Evolutionary conservation across 2,329 filamentous ascomycete species (phyloP).

Genomic region (Diaporthe ilicicola): DNA sequence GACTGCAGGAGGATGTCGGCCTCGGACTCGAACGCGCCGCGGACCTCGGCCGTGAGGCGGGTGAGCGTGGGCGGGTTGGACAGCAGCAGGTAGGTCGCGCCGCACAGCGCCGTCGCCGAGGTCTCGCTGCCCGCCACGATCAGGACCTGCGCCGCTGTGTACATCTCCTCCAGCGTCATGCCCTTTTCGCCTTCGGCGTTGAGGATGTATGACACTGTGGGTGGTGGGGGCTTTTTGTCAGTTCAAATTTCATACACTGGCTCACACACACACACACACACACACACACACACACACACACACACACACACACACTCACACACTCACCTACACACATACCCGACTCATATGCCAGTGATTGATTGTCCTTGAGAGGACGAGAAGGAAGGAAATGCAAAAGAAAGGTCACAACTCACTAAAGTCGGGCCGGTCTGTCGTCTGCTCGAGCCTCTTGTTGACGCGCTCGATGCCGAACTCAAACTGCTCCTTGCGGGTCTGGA

Average conservation of each 20-base stretch:
- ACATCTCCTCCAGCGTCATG: conserved; percentile 35
- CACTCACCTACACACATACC: too few species aligned
- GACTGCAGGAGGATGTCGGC: conserved; percentile 44
- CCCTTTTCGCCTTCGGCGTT: conserved; percentile 23
- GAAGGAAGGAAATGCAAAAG: too few species aligned
- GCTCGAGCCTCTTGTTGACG: conserved; percentile 22
- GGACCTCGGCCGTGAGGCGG: conserved; percentile 42
- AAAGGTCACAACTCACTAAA: conserved; percentile 26
- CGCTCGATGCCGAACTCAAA: conserved; percentile 19
- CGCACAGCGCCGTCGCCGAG: conserved; percentile 29
- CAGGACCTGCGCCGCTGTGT: conserved; percentile 27
- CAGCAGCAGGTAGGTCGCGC: conserved; percentile 31
- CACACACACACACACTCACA: too few species aligned
- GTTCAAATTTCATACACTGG: neutral
- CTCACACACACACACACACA: too few species aligned
- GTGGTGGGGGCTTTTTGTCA: neutral
- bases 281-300: too few species aligned
- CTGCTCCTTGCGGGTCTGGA: conserved; percentile 26
- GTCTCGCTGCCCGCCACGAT: conserved; percentile 33
- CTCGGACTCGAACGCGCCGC: conserved; percentile 41
- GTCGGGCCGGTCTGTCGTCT: conserved; percentile 19
- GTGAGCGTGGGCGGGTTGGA: conserved; percentile 35
- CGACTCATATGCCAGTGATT: too few species aligned
- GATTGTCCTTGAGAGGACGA: too few species aligned
- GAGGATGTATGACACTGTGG: conserved; percentile 24